Evolutionary conservation across 2,329 filamentous ascomycete species (phyloP).

Genomic region (Chaetoscypha palmicola): DNA sequence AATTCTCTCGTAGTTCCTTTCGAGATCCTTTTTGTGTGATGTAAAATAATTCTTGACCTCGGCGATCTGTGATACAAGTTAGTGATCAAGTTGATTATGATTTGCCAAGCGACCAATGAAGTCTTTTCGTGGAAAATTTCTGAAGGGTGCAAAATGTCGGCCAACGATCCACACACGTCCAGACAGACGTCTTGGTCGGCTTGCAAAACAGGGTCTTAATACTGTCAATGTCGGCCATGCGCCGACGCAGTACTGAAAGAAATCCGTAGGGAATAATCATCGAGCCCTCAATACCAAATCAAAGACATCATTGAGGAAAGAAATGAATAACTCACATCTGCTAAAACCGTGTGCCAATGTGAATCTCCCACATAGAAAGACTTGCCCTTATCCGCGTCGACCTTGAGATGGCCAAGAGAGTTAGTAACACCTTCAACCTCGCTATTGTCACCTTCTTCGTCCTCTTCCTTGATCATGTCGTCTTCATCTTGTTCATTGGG

Average conservation of each 20-base stretch:
- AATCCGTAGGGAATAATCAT: too few relatives aligned
- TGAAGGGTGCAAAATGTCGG: background rate
- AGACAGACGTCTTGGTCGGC: too few relatives aligned
- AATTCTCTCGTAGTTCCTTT: conserved; percentile 72
- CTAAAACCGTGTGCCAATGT: conserved; percentile 74
- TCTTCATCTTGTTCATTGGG: conserved; percentile 47
- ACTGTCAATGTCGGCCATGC: too few relatives aligned
- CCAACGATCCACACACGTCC: too few relatives aligned
- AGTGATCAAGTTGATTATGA: too few relatives aligned
- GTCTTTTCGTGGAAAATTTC: too few relatives aligned
- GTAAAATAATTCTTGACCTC: conserved; percentile 91
- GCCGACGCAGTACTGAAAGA: too few relatives aligned
- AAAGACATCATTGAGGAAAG: background rate
- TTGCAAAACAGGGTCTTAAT: too few relatives aligned
- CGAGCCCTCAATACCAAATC: too few relatives aligned
- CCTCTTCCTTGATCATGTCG: conserved; percentile 49
- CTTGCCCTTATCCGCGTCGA: conserved; percentile 68
- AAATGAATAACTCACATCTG: conserved; percentile 51
- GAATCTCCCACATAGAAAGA: conserved; percentile 75
- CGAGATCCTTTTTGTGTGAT: conserved; percentile 80
- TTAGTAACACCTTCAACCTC: conserved; percentile 65
- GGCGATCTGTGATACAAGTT: conserved; percentile 51
- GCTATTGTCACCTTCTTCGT: conserved; percentile 53
- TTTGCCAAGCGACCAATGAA: too few relatives aligned
- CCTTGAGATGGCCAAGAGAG: conserved; percentile 74